Evolutionary conservation across 805 yeast genomes (phyloP).

Genomic region (Lachancea quebecensis): DNA sequence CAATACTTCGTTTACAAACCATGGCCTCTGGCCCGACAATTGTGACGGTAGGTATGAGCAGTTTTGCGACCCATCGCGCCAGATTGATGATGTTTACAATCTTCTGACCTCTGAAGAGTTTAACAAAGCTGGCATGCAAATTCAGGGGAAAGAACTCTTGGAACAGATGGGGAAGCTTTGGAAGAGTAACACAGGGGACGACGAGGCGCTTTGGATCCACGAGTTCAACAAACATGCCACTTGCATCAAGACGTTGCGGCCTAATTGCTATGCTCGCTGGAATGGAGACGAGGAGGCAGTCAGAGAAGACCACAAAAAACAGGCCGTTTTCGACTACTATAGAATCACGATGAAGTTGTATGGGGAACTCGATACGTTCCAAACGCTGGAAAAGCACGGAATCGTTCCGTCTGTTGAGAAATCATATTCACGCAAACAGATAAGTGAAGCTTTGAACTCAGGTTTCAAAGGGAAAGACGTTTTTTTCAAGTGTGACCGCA

Average conservation of each 20-base stretch:
- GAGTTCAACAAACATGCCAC: slow-evolving; percentile 94
- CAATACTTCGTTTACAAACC: slow-evolving; percentile 64
- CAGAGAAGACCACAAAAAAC: slow-evolving; percentile 15
- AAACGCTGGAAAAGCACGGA: slow-evolving; percentile 60
- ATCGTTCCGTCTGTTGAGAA: slow-evolving; percentile 56
- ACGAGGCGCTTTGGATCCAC: slow-evolving; percentile 74
- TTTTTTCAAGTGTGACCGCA: slow-evolving; percentile 52
- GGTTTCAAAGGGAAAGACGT: slow-evolving; percentile 49
- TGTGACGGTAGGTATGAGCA: slow-evolving; percentile 80
- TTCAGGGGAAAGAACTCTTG: slow-evolving; percentile 46
- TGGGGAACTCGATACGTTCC: slow-evolving; percentile 55
- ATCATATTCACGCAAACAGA: slow-evolving; percentile 51
- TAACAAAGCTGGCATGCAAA: slow-evolving; percentile 21
- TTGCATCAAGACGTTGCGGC: slow-evolving; percentile 74
- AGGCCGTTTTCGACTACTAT: slow-evolving; percentile 62
- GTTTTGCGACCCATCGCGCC: slow-evolving; percentile 61
- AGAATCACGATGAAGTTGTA: slow-evolving; percentile 52
- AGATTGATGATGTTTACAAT: slow-evolving; percentile 43
- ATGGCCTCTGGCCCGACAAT: slow-evolving; percentile 85
- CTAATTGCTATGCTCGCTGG: slow-evolving; percentile 54
- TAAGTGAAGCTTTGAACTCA: slow-evolving; percentile 44
- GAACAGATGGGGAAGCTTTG: slow-evolving; percentile 53
- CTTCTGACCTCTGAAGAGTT: slow-evolving; percentile 34
- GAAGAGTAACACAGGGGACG: slow-evolving; percentile 68
- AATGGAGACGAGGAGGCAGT: slow-evolving; percentile 7